These are phyloP conservation scores for Melampsora americana DNA, from an alignment of 1,284 basidiomycete genomes.

Conservation along the genomic window DNA sequence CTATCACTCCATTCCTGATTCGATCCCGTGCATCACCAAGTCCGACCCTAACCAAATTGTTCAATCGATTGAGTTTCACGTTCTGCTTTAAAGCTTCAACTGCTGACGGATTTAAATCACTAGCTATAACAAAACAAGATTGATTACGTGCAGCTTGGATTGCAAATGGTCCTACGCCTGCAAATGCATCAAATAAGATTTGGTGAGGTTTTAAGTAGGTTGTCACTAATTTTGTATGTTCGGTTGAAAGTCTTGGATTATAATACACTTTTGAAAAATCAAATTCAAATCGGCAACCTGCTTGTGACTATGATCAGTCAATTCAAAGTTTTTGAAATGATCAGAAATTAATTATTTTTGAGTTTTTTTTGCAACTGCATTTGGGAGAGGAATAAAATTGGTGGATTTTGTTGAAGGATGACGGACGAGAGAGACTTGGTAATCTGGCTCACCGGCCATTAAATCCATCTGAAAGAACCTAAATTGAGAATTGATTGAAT, in stretches of 20 bases:
- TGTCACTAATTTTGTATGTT: conserved; percentile 79
- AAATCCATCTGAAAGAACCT: conserved; percentile 97
- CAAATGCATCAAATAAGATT: conserved; percentile 85
- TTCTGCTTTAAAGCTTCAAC: conserved; percentile 75
- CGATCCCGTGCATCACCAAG: conserved; percentile 18
- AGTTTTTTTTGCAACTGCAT: neutral
- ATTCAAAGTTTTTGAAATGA: neutral
- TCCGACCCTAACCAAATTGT: neutral
- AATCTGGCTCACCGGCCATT: conserved; percentile 82
- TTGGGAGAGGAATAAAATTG: neutral
- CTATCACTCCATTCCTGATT: conserved; percentile 8
- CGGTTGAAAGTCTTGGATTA: conserved; percentile 90
- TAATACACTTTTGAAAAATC: conserved; percentile 96
- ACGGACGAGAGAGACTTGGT: conserved; percentile 74
- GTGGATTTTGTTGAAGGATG: conserved; percentile 26
- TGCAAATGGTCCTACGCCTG: conserved; percentile 95
- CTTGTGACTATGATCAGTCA: conserved; percentile 64
- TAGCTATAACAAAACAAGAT: conserved; percentile 76
- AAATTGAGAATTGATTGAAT: conserved; percentile 80
- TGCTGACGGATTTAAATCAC: conserved; percentile 89
- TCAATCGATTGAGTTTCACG: conserved; percentile 53
- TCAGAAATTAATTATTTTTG: neutral
- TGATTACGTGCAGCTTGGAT: conserved; percentile 81
- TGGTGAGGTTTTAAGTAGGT: conserved; percentile 66
- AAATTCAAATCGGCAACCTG: conserved; percentile 80